Base-by-base conservation (phyloP, 495 filamentous ascomycete genomes). In the Neurospora hispaniola region DNA sequence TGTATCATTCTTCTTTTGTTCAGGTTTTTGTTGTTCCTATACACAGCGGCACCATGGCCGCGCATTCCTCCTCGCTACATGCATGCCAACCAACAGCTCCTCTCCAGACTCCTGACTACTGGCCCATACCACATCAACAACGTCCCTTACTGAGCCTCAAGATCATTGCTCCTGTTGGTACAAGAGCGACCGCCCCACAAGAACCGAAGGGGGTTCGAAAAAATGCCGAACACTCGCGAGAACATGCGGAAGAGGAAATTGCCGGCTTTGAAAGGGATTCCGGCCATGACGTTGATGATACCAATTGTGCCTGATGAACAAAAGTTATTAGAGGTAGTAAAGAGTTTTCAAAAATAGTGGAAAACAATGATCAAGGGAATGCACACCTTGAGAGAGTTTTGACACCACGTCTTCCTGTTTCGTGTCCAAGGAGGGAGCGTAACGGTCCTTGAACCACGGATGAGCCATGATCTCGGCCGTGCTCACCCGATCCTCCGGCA, bases 401-500 rank as follows among this genome's bases (percentile, higher is more conserved):
- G 43, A 46, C 43, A 46, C 43, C 0, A 46, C 6, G 0, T 18
- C 43, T 46, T n/a, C 16, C 7, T 6, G 43, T 8, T n/a, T n/a
- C 18, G 1, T 0, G 14, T 3, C 8, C 18, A n/a, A 0, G 5
- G 5, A 7, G 42, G 42, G n/a, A 46, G 18, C 18, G 43, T 3
- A 20, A 46, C 43, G 43, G 2, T 10, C 73, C 14, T 20, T 42
- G 6, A 78, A 76, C 75, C 75, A 78, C 42, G 31, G 16, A 40
- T 78, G 76, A 31, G 43, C 41, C 40, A 75, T 27, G n/a, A 78
- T 66, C 2, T 71, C 12, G 39, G 43, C 69, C n/a, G 62, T 39
- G 7, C 42, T 66, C 2, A 59, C 59, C 43, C 79, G 73, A 4
- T 77, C 72, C 38, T 78, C 72, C 11, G 78, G 78, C 5, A 66